These are phyloP conservation scores for Naganishia liquefaciens DNA, from an alignment of 1,284 basidiomycete genomes.

Conservation along the genomic window DNA sequence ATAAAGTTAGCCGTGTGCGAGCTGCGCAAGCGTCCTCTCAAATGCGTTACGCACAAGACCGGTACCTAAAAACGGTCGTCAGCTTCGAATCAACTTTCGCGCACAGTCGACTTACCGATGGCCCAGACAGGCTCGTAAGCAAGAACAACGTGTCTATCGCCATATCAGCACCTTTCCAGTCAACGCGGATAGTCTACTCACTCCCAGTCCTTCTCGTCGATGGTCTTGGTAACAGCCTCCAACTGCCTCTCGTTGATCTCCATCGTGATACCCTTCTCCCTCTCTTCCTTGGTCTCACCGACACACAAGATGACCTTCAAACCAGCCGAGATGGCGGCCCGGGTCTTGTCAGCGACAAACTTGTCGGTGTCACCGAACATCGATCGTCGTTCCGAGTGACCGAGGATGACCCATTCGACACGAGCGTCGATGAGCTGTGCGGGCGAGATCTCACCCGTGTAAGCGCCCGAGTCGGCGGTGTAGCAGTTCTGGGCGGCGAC, in stretches of 20 bases:
- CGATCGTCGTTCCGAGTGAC: slow-evolving; percentile 95
- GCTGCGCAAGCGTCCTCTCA: no score
- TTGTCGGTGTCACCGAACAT: slow-evolving; percentile 87
- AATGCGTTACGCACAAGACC: slow-evolving; percentile 22
- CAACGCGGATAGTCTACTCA: slow-evolving; percentile 50
- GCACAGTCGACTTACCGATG: slow-evolving; percentile 63
- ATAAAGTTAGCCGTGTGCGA: not conserved
- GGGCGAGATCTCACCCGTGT: slow-evolving; percentile 91
- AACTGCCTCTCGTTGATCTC: slow-evolving; percentile 82
- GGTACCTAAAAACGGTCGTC: slow-evolving; percentile 5
- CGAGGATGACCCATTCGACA: slow-evolving; percentile 91
- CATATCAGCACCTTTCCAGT: not conserved
- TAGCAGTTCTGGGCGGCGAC: slow-evolving; percentile 93
- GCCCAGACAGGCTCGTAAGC: slow-evolving; percentile 99
- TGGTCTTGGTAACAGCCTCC: slow-evolving; percentile 67
- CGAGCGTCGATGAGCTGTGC: slow-evolving; percentile 79
- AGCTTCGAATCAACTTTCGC: not conserved
- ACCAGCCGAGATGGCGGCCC: slow-evolving; percentile 70
- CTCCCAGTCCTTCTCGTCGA: slow-evolving; percentile 76
- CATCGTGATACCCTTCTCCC: slow-evolving; percentile 77
- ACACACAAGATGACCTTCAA: slow-evolving; percentile 93
- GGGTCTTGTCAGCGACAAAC: slow-evolving; percentile 82
- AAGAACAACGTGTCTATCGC: slow-evolving; percentile 79
- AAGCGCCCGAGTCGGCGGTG: slow-evolving; percentile 81
- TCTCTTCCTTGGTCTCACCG: slow-evolving; percentile 88